These are phyloP conservation scores for Rhododendron vialii DNA, from an alignment of 148 eudicot genomes.

Conservation along the genomic window DNA sequence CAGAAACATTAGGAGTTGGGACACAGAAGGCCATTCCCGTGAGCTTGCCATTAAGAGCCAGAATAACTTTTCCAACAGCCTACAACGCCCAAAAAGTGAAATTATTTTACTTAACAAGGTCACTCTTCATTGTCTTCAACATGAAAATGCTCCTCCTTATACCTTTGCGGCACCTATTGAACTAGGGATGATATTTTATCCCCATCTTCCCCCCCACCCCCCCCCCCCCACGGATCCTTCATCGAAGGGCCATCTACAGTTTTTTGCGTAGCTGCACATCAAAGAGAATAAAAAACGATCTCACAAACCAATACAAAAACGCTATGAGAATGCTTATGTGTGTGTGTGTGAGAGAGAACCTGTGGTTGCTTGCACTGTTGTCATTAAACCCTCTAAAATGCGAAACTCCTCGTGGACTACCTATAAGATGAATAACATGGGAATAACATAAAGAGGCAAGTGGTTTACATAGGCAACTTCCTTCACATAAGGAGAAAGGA, in stretches of 20 bases:
- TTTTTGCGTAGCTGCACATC: constrained; percentile 32
- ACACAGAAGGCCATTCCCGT: too few species aligned
- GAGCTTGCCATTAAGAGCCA: too few species aligned
- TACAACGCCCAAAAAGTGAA: not conserved
- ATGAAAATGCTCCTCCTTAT: constrained; percentile 1
- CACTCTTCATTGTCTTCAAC: not conserved
- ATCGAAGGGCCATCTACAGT: constrained; percentile 59
- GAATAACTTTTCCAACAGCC: too few species aligned
- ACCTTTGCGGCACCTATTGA: constrained; percentile 99
- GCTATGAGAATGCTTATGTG: too few species aligned
- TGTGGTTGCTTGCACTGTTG: too few species aligned
- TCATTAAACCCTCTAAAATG: too few species aligned
- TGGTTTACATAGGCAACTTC: too few species aligned
- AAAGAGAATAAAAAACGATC: not conserved
- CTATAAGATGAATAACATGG: not conserved
- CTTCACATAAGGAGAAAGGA: not conserved
- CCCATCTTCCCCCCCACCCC: too few species aligned
- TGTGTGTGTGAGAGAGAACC: too few species aligned
- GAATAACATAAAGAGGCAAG: not conserved
- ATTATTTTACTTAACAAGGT: not conserved
- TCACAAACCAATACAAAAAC: not conserved
- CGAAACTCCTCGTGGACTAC: too few species aligned
- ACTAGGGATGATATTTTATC: constrained; percentile 46
- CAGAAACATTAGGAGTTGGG: too few species aligned
- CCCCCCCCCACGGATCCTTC: too few species aligned